Evolutionary conservation across 208 protist species (phyloP).

Genomic region (Crithidia sp.): DNA sequence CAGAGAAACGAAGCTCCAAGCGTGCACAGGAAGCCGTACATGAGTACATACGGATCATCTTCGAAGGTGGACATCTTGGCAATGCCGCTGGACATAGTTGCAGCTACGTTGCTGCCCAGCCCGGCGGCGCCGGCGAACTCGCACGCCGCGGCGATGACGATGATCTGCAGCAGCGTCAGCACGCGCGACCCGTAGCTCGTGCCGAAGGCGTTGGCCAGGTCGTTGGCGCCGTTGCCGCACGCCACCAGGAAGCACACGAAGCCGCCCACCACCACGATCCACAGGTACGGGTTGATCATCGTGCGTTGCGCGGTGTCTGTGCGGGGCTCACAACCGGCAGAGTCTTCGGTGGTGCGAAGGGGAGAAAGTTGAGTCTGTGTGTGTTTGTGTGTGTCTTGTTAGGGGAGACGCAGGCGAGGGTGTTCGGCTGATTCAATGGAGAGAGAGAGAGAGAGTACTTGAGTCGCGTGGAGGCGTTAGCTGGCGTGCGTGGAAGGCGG

Average conservation of each 20-base stretch:
- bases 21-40: conserved; percentile 78
- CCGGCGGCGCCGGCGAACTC: conserved; percentile 75
- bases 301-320: background rate
- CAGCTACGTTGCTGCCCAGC: conserved; percentile 62
- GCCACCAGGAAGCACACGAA: conserved; percentile 76
- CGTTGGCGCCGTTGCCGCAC: conserved; percentile 84
- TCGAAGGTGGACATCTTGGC: conserved; percentile 47
- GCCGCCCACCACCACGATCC: conserved; percentile 72
- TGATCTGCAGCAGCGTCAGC: conserved; percentile 71
- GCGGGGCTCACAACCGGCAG: background rate
- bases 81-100: conserved; percentile 72
- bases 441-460: background rate
- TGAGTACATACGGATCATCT: conserved; percentile 69
- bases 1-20: conserved; percentile 50
- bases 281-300: conserved; percentile 67
- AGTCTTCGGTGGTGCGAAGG: too few relatives aligned
- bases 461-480: background rate
- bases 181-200: conserved; percentile 77
- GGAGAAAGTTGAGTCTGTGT: background rate
- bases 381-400: background rate
- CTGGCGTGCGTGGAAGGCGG: conserved; percentile 1
- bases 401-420: background rate
- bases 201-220: conserved; percentile 90
- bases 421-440: too few relatives aligned
- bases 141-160: conserved; percentile 71